phyloP scores from a whole-genome alignment of 2,329 filamentous ascomycete species.

The Alternaria metachromatica region DNA sequence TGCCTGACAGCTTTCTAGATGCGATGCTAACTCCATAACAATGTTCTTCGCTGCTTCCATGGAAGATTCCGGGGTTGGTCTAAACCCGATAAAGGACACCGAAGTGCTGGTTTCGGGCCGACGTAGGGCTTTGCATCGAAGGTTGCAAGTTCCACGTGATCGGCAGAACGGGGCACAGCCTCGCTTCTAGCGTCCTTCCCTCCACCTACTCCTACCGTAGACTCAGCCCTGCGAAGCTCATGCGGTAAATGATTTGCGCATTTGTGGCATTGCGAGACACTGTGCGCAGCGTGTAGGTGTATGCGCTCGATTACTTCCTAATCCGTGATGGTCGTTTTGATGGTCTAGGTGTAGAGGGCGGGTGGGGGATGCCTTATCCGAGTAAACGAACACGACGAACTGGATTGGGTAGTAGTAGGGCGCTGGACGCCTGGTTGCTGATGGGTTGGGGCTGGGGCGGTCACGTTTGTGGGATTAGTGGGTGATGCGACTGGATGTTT shows the following conservation, averaged over 20 bases:
- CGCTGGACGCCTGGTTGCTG: background rate
- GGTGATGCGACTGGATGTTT: background rate
- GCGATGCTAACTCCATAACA: background rate
- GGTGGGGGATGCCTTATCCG: background rate
- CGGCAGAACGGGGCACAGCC: background rate
- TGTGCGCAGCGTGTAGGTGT: background rate
- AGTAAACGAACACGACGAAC: background rate
- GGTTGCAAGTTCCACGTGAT: background rate
- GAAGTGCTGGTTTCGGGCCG: background rate
- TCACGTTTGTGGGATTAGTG: background rate
- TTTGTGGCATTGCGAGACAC: background rate
- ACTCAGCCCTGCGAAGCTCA: background rate
- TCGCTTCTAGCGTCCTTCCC: background rate
- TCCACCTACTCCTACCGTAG: background rate
- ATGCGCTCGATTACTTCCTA: background rate
- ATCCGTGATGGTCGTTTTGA: background rate
- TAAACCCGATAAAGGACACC: background rate
- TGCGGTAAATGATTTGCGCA: background rate
- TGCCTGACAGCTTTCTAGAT: background rate
- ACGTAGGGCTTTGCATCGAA: background rate
- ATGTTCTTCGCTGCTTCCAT: background rate
- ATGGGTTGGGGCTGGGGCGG: background rate
- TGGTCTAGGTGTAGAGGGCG: too few relatives aligned
- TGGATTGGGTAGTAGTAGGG: background rate
- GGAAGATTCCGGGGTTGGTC: background rate